Base-by-base conservation (phyloP, 2,329 filamentous ascomycete genomes). In the Pseudocercospora musae region DNA sequence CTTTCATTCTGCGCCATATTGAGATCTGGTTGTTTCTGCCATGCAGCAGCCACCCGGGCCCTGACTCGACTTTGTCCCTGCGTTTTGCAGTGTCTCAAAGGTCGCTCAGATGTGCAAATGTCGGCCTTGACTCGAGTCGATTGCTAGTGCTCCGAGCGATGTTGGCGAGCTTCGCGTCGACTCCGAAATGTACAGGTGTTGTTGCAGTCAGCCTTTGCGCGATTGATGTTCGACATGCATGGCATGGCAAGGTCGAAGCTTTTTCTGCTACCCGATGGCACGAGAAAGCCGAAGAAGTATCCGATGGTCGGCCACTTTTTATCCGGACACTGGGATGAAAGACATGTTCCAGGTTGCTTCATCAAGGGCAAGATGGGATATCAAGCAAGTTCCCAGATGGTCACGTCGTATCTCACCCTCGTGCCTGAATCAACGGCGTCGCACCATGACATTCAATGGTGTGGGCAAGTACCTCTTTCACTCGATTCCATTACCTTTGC, bases 1-100 rank as follows among this genome's bases (percentile, higher is more conserved):
- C 31, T 57, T 31, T 54, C 50, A 59, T 63, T 54, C 58, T 57
- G 53, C 46, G 62, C 58, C 62, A 63, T 62, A 44, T 27, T 57
- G 44, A 37, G 57, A 59, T 63, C 42, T 57, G 48, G 56, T 55
- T n/a, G 56, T 31, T 37, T 48, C 61, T 15, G 18, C 13, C 20
- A 48, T 48, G 44, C 44, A 48, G 44, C 44, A 58, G 13, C 29
- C n/a, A n/a, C n/a, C n/a, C n/a, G n/a, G 15, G 31, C 29, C 52
- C 37, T 40, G 37, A 40, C 37, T 40, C 37, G n/a, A 57, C 50
- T 58, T 56, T 56, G 40, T 57, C 62, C 58, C 62, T 59, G 62
- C 57, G 40, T 63, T 44, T 58, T 58, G 62, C 57, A 54, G 57
- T n/a, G 29, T 33, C 52, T 37, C 58, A 21, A 48, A 31, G 46